Base-by-base conservation (phyloP, 768 basidiomycete species). In the Pulveroboletus ravenelii region DNA sequence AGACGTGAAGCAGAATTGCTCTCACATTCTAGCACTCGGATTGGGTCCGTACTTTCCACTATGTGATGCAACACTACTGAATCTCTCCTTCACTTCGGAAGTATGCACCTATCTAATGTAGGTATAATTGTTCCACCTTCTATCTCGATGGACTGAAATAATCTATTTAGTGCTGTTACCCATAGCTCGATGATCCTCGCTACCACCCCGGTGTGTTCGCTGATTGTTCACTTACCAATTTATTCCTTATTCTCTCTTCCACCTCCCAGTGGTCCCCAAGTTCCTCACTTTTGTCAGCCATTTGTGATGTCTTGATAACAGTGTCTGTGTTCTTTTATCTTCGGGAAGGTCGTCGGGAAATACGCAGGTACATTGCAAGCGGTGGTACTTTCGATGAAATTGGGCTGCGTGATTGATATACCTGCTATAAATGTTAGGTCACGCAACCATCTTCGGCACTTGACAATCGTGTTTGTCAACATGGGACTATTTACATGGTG, bases 241-340 rank as follows among this genome's bases (percentile, higher is more conserved):
- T 34, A 23, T 31, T 2, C 3, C 25, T 8, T n/a, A 8, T 3
- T 10, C 37, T 13, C 14, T 13, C 25, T 20, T 35, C 6, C 31
- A 12, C 12, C 15, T 12, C 13, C 23, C 34, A 57, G 56, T 57
- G 56, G 56, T 57, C 55, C 3, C 55, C 50, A 25, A 46, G 55
- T 25, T 54, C 57, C 0, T 91, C 59, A 3, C 27, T 43, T 20
- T 15, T 58, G 8, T 46, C 48, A 9, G 60, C 42, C 7, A 36
- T 44, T 10, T 50, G 56, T 39, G 59, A 61, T 30, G 1, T 52
- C 18, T 8, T 61, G 27, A 61, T 61, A 15, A 59, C 59, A 6
- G 60, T 49, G 2, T 59, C 60, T 10, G 56, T 55, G 8, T 55
- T 59, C 20, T 62, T 62, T 30, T 61, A 61, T 25, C 53, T 61